Conservation (phyloP, 2,329 filamentous ascomycete genomes). For the Botrytis galanthina region DNA sequence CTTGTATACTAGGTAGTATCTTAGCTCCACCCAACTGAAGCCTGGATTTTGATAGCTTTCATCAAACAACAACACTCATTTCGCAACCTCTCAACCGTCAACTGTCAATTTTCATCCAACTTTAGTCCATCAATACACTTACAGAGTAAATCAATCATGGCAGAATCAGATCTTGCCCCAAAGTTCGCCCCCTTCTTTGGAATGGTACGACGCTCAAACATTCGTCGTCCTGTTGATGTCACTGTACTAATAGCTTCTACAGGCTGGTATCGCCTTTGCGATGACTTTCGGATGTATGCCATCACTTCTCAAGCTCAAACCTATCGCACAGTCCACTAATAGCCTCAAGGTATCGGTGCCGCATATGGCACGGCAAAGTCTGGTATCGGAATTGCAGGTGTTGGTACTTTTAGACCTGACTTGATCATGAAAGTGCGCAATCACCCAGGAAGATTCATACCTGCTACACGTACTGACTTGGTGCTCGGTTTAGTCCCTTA, state of each 20-base stretch:
- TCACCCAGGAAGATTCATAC: background rate
- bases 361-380: constrained; percentile 88
- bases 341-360: constrained; percentile 55
- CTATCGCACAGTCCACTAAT: background rate
- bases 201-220: constrained; percentile 61
- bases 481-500: constrained; percentile 56
- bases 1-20: too few relatives aligned
- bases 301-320: background rate
- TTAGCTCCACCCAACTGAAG: constrained; percentile 5
- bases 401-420: constrained; percentile 80
- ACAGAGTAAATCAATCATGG: constrained; percentile 45
- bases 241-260: constrained; percentile 34
- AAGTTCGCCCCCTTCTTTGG: constrained; percentile 86
- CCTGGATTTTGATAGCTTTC: constrained; percentile 12
- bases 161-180: constrained; percentile 61
- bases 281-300: constrained; percentile 81
- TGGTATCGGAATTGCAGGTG: constrained; percentile 81
- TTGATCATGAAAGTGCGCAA: constrained; percentile 82
- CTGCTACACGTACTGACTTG: constrained; percentile 11
- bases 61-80: constrained; percentile 20
- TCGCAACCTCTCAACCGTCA: constrained; percentile 15
- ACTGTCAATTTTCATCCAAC: constrained; percentile 18
- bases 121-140: constrained; percentile 6
- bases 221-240: constrained; percentile 20
- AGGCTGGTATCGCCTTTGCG: constrained; percentile 76